phyloP scores from a whole-genome alignment of 108 stramenopile genomes.

The Seminavis robusta region DNA sequence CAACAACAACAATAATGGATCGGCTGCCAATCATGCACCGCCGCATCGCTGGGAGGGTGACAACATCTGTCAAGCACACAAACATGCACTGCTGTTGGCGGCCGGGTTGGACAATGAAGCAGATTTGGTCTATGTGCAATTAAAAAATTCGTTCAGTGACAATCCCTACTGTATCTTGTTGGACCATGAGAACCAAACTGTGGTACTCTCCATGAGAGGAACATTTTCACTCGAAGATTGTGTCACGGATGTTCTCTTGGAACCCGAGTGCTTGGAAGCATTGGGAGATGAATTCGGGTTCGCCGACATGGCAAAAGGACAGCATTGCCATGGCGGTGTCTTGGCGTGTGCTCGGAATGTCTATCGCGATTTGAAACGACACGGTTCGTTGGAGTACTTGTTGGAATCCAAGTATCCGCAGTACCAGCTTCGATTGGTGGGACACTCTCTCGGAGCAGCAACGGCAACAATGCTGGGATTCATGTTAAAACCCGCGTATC shows the following conservation, averaged over 20 bases:
- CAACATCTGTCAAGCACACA: constrained; percentile 72
- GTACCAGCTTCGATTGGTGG: constrained; percentile 82
- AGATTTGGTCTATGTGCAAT: constrained; percentile 89
- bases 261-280: constrained; percentile 74
- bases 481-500: constrained; percentile 73
- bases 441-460: constrained; percentile 94
- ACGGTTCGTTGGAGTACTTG: constrained; percentile 60
- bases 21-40: constrained; percentile 10
- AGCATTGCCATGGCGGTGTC: constrained; percentile 87
- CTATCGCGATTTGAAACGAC: constrained; percentile 65
- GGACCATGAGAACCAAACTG: constrained; percentile 78
- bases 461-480: constrained; percentile 81
- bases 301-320: constrained; percentile 39
- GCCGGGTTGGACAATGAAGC: constrained; percentile 56
- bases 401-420: constrained; percentile 58
- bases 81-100: constrained; percentile 66
- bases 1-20: constrained; percentile 1
- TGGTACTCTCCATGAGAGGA: constrained; percentile 92
- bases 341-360: constrained; percentile 78
- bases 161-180: constrained; percentile 92
- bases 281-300: constrained; percentile 83
- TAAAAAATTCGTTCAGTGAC: constrained; percentile 64
- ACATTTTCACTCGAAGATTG: constrained; percentile 94
- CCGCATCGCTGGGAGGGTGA: constrained; percentile 45
- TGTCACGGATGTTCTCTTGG: constrained; percentile 88